Conservation (phyloP, 129 eudicot species). For the Dittrichia graveolens region DNA sequence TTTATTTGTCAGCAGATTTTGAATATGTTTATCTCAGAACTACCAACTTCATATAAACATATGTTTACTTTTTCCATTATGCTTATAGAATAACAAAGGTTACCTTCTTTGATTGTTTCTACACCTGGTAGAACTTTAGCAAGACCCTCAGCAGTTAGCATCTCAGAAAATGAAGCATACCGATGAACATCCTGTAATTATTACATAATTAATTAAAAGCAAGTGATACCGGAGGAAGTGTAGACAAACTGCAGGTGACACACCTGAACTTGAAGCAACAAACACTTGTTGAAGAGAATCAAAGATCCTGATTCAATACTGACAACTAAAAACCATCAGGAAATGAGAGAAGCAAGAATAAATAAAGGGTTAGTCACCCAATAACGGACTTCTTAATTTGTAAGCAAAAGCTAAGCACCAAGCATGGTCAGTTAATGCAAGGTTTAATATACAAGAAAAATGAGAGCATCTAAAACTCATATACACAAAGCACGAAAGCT, state of each 20-base stretch:
- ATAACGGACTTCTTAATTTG: neutral
- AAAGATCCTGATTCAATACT: conserved; percentile 71
- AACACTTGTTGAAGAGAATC: conserved; percentile 80
- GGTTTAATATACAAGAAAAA: neutral
- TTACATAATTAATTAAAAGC: neutral
- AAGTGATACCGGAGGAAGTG: conserved; percentile 4
- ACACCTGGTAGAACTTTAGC: conserved; percentile 81
- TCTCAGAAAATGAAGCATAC: conserved; percentile 81
- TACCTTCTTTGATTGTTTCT: conserved; percentile 75
- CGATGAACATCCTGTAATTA: conserved; percentile 54
- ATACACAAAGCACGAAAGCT: conserved; percentile 5
- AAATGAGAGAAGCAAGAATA: conserved; percentile 13
- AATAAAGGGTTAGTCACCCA: conserved; percentile 6
- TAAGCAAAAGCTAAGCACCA: conserved; percentile 7
- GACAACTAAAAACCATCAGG: conserved; percentile 32
- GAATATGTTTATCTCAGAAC: too few relatives aligned
- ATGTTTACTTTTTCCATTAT: too few relatives aligned
- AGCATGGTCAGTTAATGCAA: neutral
- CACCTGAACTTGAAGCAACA: conserved; percentile 87
- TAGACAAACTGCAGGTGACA: conserved; percentile 27
- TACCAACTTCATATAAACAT: too few relatives aligned
- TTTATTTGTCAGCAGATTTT: too few relatives aligned
- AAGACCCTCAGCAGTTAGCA: conserved; percentile 77
- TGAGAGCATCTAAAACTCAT: neutral
- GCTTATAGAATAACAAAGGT: too few relatives aligned